Evolutionary conservation across 805 yeast genomes (phyloP).

Genomic region (Lipomyces yamadae): DNA sequence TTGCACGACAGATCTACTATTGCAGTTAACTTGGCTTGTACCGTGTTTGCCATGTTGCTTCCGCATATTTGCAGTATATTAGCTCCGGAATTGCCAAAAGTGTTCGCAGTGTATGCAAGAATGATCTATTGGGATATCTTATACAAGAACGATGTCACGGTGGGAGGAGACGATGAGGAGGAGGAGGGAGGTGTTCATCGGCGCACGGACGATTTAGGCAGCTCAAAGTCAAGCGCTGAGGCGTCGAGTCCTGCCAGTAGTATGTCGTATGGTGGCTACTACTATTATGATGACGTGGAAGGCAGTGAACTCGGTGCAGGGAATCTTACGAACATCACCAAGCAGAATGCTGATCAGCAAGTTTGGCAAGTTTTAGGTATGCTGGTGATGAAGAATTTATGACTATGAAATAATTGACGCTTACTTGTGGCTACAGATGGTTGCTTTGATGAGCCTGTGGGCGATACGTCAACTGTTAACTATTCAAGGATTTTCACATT

Average conservation of each 20-base stretch:
- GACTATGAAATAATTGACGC: not conserved
- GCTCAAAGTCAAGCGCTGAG: not conserved
- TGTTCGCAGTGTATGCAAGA: constrained; percentile 54
- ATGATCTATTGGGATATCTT: constrained; percentile 49
- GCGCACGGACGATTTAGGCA: constrained; percentile 3
- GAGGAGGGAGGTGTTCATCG: constrained; percentile 8
- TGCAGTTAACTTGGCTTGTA: constrained; percentile 48
- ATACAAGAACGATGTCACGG: constrained; percentile 16
- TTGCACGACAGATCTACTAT: constrained; percentile 52
- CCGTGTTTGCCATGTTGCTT: constrained; percentile 50
- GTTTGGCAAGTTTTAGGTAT: constrained; percentile 7
- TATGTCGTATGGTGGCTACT: constrained; percentile 25
- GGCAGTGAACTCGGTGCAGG: constrained; percentile 2
- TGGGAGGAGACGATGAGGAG: constrained; percentile 14
- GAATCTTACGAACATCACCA: not conserved
- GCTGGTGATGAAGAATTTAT: not conserved
- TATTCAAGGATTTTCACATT: constrained; percentile 49
- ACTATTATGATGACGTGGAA: constrained; percentile 23
- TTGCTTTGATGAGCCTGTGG: constrained; percentile 17
- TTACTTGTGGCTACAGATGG: constrained; percentile 5
- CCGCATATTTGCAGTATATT: constrained; percentile 54
- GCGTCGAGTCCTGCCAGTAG: constrained; percentile 13
- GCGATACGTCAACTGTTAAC: constrained; percentile 20
- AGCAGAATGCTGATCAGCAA: too few relatives aligned
- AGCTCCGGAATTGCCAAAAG: constrained; percentile 47